Evolutionary conservation across 139 green algal species (phyloP), one percentile per base, ranked within the genome.

Genomic region (Yamagishiella unicocca): DNA sequence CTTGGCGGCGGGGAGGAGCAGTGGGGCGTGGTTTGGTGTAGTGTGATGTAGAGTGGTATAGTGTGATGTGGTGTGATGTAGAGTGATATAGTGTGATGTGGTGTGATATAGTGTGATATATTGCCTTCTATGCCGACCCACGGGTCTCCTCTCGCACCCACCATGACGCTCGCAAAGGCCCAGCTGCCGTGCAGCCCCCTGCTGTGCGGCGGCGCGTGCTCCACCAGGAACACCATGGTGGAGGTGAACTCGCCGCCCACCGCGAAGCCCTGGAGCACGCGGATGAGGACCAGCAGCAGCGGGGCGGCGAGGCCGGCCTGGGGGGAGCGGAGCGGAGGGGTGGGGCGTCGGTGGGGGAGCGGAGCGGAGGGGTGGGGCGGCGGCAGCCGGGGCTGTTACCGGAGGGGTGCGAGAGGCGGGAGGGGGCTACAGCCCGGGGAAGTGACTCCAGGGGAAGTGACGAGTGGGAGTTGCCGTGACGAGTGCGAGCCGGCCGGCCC

Each of bases 171-270:
- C 31, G 87, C 86, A 25, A 92, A 92, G 7, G 85, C 89, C 82
- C 81, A 91, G 74, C 81, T 88, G 40, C 87, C 82, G 33, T 89
- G 67, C 83, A 89, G 64, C 9, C 83, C 84, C 19, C 42, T 45
- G 4, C 50, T 3, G 35, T 64, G n/a, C 1, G 80, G 46, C 33
- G 74, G 66, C 25, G 82, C 86, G 80, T 90, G 85, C 82, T 92
- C 89, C 54, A 92, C 89, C 66, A 92, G 76, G 67, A 92, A 92
- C 75, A 92, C 89, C 89, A 92, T 90, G 21, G 85, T 92, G 54
- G 50, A 27, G 3, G 80, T 90, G 89, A 92, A 92, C 89, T 92
- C 89, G 27, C 89, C 89, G n/a, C 89, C 89, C 62, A 92, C 89
- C 54, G 89, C 88, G 24, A 89, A 84, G 58, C 72, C 73, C n/a